Evolutionary conservation across 805 yeast genomes (phyloP).

Genomic region (Candida wancherniae): DNA sequence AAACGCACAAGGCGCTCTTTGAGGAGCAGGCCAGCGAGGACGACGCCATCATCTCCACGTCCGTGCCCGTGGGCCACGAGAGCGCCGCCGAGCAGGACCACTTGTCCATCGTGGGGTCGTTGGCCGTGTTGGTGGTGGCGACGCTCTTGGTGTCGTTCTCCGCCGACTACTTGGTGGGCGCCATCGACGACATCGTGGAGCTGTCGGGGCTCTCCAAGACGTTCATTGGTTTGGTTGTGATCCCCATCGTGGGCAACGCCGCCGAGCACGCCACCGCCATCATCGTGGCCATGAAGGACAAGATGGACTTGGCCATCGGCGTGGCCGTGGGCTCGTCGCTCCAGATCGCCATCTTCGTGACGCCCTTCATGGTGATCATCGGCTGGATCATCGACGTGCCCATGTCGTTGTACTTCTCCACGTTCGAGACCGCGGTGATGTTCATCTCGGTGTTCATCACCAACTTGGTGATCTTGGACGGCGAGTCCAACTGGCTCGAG

Average conservation of each 20-base stretch:
- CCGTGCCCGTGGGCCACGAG: constrained; percentile 20
- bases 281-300: constrained; percentile 89
- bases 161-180: constrained; percentile 91
- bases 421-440: constrained; percentile 89
- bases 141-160: constrained; percentile 82
- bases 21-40: constrained; percentile 47
- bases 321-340: constrained; percentile 95
- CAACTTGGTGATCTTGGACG: constrained; percentile 84
- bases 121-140: constrained; percentile 52
- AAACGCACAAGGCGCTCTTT: constrained; percentile 75
- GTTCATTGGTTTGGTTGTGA: constrained; percentile 86
- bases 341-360: constrained; percentile 91
- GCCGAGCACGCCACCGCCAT: constrained; percentile 98
- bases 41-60: constrained; percentile 36
- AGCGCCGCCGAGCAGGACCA: constrained; percentile 23
- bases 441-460: constrained; percentile 86
- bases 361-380: constrained; percentile 88
- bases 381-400: constrained; percentile 94
- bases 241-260: constrained; percentile 97
- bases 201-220: constrained; percentile 87
- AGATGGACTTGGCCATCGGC: constrained; percentile 96
- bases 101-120: constrained; percentile 50
- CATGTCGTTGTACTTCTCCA: constrained; percentile 86
- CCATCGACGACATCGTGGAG: constrained; percentile 85
- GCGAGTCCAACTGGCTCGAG: constrained; percentile 95